These are phyloP conservation scores for Colletotrichum acutatum DNA, from an alignment of 2,329 filamentous ascomycete genomes.

Conservation along the genomic window DNA sequence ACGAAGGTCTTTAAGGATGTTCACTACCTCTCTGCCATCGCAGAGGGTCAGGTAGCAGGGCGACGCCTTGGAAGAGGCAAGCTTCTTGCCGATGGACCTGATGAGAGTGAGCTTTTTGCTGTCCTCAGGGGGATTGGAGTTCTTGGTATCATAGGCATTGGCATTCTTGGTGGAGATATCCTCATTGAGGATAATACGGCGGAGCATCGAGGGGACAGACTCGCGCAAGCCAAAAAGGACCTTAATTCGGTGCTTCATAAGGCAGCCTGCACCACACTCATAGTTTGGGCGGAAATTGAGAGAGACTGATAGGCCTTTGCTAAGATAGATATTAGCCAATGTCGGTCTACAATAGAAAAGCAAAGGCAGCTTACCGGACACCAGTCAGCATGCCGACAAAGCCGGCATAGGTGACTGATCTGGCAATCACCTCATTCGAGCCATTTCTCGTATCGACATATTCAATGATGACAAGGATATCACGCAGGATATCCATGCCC, in stretches of 20 bases:
- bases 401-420: conserved; percentile 61
- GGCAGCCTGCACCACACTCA: conserved; percentile 47
- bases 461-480: conserved; percentile 62
- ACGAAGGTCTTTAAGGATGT: conserved; percentile 66
- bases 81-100: not conserved
- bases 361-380: conserved; percentile 49
- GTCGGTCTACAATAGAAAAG: not conserved
- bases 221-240: conserved; percentile 64
- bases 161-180: not conserved
- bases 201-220: conserved; percentile 63
- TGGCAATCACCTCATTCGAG: conserved; percentile 52
- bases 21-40: conserved; percentile 56
- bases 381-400: conserved; percentile 63
- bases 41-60: conserved; percentile 68
- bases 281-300: conserved; percentile 63
- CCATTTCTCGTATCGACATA: conserved; percentile 50
- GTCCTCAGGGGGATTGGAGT: rapidly evolving
- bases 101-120: not conserved
- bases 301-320: conserved; percentile 55
- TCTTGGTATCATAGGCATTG: not conserved
- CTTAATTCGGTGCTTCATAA: conserved; percentile 60
- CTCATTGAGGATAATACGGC: conserved; percentile 44
- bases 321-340: conserved; percentile 26
- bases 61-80: conserved; percentile 56
- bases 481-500: conserved; percentile 62